Conservation (phyloP, 2,329 filamentous ascomycete species). For the Diaporthe citriasiana region DNA sequence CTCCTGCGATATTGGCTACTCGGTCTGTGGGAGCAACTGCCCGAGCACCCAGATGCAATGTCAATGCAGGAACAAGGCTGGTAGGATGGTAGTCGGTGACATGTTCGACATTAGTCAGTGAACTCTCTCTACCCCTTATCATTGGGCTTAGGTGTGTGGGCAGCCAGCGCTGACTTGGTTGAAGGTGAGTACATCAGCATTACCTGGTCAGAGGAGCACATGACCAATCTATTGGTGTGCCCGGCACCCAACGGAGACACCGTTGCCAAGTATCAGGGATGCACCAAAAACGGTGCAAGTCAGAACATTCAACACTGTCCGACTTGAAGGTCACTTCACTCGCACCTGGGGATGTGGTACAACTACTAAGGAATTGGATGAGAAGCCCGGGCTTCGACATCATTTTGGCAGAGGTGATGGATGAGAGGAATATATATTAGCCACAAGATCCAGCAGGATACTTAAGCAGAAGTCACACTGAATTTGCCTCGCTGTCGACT, state of each 20-base stretch:
- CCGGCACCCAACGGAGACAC: not conserved
- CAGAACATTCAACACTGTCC: not conserved
- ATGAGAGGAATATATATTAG: not conserved
- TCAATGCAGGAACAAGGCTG: not conserved
- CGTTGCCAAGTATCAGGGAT: not conserved
- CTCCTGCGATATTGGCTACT: not conserved
- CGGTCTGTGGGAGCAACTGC: not conserved
- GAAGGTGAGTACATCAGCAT: slow-evolving; percentile 17
- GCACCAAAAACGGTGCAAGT: not conserved
- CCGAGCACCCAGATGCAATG: not conserved
- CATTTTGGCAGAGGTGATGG: not conserved
- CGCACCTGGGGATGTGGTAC: not conserved
- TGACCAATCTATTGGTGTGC: slow-evolving; percentile 16
- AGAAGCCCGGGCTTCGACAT: not conserved
- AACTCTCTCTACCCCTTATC: too few relatives aligned
- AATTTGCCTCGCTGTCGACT: not conserved
- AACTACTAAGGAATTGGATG: not conserved
- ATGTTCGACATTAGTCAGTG: not conserved
- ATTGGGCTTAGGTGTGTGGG: too few relatives aligned
- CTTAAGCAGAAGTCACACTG: not conserved
- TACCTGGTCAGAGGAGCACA: not conserved
- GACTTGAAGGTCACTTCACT: not conserved
- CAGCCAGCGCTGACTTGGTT: not conserved
- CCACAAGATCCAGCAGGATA: not conserved
- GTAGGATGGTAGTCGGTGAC: not conserved